These are phyloP conservation scores for Lactifluus echinatus DNA, from an alignment of 768 basidiomycete species.

Conservation along the genomic window DNA sequence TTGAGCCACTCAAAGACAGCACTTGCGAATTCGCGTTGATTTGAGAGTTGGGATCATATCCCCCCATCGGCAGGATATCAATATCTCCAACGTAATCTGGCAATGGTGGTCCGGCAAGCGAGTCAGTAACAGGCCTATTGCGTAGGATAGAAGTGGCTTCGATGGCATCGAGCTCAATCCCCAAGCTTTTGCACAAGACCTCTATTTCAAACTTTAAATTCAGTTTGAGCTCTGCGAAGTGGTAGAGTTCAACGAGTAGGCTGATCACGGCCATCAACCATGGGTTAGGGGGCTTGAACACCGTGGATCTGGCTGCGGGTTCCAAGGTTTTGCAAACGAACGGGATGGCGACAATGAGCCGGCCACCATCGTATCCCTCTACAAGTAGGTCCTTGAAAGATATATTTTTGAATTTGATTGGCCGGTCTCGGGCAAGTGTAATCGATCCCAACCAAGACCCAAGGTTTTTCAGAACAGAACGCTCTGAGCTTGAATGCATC, in stretches of 20 bases:
- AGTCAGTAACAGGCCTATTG: slow-evolving; percentile 57
- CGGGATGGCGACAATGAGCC: slow-evolving; percentile 89
- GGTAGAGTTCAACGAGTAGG: slow-evolving; percentile 91
- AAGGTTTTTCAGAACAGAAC: slow-evolving; percentile 84
- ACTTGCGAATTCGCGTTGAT: slow-evolving; percentile 51
- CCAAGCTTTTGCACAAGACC: slow-evolving; percentile 85
- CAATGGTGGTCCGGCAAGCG: slow-evolving; percentile 49
- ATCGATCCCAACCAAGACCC: slow-evolving; percentile 92
- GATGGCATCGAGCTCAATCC: slow-evolving; percentile 76
- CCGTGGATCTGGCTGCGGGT: slow-evolving; percentile 78
- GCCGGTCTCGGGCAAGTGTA: slow-evolving; percentile 86
- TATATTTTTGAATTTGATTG: slow-evolving; percentile 87
- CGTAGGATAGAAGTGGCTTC: slow-evolving; percentile 80
- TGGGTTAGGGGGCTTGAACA: slow-evolving; percentile 95
- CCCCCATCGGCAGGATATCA: slow-evolving; percentile 67
- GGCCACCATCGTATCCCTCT: slow-evolving; percentile 88
- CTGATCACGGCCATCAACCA: slow-evolving; percentile 97
- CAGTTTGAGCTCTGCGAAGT: slow-evolving; percentile 90
- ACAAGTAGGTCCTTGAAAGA: slow-evolving; percentile 97
- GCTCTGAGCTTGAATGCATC: slow-evolving; percentile 75
- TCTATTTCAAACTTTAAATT: slow-evolving; percentile 99
- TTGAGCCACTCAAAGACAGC: slow-evolving; percentile 49
- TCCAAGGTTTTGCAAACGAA: slow-evolving; percentile 97
- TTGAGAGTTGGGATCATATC: slow-evolving; percentile 47
- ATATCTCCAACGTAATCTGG: slow-evolving; percentile 78